phyloP scores from a whole-genome alignment of 2,329 filamentous ascomycete species.

The Aspergillus fischeri region DNA sequence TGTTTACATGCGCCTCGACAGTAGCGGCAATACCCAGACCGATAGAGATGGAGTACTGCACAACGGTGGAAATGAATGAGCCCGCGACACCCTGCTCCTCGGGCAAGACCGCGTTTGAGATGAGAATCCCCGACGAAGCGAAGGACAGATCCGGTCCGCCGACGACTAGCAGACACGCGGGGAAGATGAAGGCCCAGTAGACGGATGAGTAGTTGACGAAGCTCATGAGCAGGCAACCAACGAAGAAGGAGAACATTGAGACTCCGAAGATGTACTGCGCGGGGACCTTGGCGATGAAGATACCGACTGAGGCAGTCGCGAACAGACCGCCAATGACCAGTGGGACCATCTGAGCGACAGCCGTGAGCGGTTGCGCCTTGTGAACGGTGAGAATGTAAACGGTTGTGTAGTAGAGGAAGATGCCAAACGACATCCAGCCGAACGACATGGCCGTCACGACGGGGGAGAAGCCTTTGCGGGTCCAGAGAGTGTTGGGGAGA shows the following conservation, averaged over 20 bases:
- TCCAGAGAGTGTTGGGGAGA: constrained; percentile 12
- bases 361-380: constrained; percentile 12
- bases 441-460: constrained; percentile 9
- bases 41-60: constrained; percentile 42
- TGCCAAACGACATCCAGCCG: constrained; percentile 28
- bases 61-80: constrained; percentile 35
- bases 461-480: constrained; percentile 29
- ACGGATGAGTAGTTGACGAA: constrained; percentile 6
- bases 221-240: constrained; percentile 30
- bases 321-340: constrained; percentile 19
- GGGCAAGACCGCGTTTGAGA: constrained; percentile 34
- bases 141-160: constrained; percentile 36
- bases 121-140: constrained; percentile 38
- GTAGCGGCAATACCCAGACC: constrained; percentile 43
- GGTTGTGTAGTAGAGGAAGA: constrained; percentile 32
- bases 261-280: constrained; percentile 34
- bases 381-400: constrained; percentile 14
- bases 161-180: constrained; percentile 8
- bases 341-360: constrained; percentile 19
- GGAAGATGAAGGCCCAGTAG: constrained; percentile 15
- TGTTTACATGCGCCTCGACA: constrained; percentile 37
- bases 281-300: constrained; percentile 29
- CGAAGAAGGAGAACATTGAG: constrained; percentile 34
- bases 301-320: constrained; percentile 18
- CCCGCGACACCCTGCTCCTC: constrained; percentile 42